Conservation (phyloP, 805 yeast genomes). For the Monosporozyma siamensis region DNA sequence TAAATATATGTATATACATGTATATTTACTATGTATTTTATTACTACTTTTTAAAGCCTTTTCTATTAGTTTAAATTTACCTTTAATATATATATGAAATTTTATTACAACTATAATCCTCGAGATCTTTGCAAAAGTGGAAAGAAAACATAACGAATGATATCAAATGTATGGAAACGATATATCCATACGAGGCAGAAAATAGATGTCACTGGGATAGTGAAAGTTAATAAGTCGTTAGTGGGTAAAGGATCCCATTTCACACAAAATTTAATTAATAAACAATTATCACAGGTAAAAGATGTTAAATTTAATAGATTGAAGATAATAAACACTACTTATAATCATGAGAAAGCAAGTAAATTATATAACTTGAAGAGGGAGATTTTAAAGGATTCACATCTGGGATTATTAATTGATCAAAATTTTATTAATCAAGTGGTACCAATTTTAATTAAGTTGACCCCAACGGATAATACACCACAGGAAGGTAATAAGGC, state of each 20-base stretch:
- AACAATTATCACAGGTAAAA: conserved; percentile 23
- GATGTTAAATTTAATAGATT: background rate
- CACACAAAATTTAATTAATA: conserved; percentile 21
- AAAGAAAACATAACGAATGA: background rate
- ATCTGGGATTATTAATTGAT: conserved; percentile 3
- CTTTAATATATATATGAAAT: too few relatives aligned
- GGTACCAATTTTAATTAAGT: conserved; percentile 16
- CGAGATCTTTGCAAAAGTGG: too few relatives aligned
- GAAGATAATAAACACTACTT: conserved; percentile 8
- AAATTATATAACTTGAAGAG: background rate
- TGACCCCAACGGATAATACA: conserved; percentile 15
- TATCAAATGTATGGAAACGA: background rate
- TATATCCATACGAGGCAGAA: too few relatives aligned
- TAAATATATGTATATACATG: background rate
- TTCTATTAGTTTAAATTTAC: background rate
- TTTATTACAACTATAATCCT: too few relatives aligned
- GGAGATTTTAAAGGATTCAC: background rate
- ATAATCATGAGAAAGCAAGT: conserved; percentile 12
- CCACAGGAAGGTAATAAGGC: conserved; percentile 23
- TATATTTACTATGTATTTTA: background rate
- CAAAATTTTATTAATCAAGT: conserved; percentile 14
- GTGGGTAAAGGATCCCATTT: conserved; percentile 27
- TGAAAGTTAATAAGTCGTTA: background rate
- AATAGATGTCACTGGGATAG: background rate
- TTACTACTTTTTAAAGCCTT: background rate